Evolutionary conservation across 2,329 filamentous ascomycete species (phyloP), one percentile per base, ranked within the genome.

Genomic region (Exophiala sp.): DNA sequence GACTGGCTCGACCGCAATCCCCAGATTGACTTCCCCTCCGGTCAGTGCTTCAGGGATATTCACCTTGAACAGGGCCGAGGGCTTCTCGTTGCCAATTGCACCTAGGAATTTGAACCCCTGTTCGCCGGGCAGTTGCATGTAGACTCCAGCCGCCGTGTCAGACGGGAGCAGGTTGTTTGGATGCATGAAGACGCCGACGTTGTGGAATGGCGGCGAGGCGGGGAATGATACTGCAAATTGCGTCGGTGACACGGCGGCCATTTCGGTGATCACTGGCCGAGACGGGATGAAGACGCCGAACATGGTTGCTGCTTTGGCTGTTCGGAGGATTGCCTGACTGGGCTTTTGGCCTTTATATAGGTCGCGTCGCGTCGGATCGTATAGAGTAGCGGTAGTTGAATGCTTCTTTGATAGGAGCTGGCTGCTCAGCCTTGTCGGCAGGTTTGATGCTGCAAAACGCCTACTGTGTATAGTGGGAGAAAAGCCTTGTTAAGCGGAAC

Each of bases 11-110:
- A 97, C 74, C 0, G 83, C 86, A 50, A 97, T 82, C 1, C 91
- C 93, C 56, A 73, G 55, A 52, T 67, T 62, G 64, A 68, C 30
- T 59, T 62, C 54, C 59, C 50, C 6, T 55, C 55, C 13, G 52
- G 50, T 32, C 24, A 41, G 46, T 27, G 62, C 61, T 14, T 50
- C 53, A 7, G 43, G 61, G 1, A 64, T 41, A 42, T 73, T 76
- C 57, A 95, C 73, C 66, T 86, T 89, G 75, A 97, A 96, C 50
- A 97, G 86, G 29, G 90, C 88, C 59, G 85, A 91, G 60, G 93
- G 89, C 65, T 96, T 96, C 49, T 90, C 88, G 29, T 86, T 83
- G 1, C 87, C 90, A 48, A 98, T 83, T 42, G 84, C 93, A 56
- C 94, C 93, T 3, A 97, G 81, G 62, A 98, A 88, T 53, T 78